Evolutionary conservation across 495 filamentous ascomycete genomes (phyloP).

Genomic region (Neohortaea acidophila): DNA sequence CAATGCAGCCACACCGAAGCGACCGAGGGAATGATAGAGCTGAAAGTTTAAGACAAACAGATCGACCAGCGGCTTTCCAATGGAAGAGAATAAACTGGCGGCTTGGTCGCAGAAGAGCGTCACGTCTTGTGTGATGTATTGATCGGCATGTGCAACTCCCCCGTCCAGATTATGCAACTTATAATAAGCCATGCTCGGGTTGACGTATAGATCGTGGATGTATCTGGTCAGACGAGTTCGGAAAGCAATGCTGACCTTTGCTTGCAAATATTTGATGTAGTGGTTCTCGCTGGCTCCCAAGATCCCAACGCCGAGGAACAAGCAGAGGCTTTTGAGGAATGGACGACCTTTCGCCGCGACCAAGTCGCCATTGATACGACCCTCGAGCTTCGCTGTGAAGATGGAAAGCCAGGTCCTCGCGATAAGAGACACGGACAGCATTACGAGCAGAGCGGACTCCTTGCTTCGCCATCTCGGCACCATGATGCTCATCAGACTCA

Average conservation of each 20-base stretch:
- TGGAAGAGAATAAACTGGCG: conserved; percentile 83
- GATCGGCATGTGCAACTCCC: conserved; percentile 81
- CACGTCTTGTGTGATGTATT: conserved; percentile 95
- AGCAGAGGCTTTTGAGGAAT: conserved; percentile 79
- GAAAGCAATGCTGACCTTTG: conserved; percentile 96
- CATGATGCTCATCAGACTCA: conserved; percentile 93
- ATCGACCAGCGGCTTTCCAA: conserved; percentile 93
- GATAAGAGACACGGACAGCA: conserved; percentile 77
- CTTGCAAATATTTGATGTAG: conserved; percentile 96
- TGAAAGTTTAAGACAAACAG: conserved; percentile 96
- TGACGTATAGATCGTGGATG: conserved; percentile 94
- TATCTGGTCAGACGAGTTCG: conserved; percentile 90
- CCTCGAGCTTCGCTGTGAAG: conserved; percentile 82
- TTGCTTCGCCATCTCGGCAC: conserved; percentile 89
- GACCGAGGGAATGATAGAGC: conserved; percentile 80
- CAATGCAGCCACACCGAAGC: conserved; percentile 72
- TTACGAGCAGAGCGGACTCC: conserved; percentile 75
- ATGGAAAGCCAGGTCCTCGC: conserved; percentile 87
- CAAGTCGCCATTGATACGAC: conserved; percentile 89
- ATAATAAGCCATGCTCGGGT: conserved; percentile 88
- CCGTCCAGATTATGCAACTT: conserved; percentile 89
- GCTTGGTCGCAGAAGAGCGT: conserved; percentile 87
- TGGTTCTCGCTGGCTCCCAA: conserved; percentile 86
- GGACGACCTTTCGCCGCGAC: conserved; percentile 81
- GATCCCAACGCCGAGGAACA: conserved; percentile 59